phyloP scores from a whole-genome alignment of 768 basidiomycete genomes.

The Trametes elegans region DNA sequence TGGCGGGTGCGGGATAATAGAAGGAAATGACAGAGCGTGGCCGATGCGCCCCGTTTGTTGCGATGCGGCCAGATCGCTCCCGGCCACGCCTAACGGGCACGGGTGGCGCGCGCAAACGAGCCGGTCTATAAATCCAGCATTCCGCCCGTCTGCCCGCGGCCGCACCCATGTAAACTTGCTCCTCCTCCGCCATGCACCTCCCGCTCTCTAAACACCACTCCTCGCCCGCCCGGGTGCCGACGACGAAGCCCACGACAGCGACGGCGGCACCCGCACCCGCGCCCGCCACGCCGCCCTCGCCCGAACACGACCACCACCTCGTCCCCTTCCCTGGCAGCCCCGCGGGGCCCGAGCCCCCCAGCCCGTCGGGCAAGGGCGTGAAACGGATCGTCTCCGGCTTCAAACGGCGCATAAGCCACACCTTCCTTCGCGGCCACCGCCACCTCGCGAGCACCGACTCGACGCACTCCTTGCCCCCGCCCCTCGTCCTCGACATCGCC shows the following conservation, averaged over 20 bases:
- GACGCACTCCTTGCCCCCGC: not conserved
- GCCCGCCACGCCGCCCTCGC: not conserved
- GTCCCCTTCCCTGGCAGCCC: not conserved
- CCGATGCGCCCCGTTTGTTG: constrained; percentile 2
- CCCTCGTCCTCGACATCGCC: not conserved
- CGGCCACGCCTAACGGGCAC: constrained; percentile 12
- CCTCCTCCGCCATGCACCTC: constrained; percentile 4
- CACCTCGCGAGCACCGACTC: constrained; percentile 3
- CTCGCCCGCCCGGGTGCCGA: not conserved
- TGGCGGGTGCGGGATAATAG: not conserved
- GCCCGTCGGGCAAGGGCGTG: constrained; percentile 7
- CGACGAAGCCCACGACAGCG: not conserved
- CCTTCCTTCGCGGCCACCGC: constrained; percentile 18
- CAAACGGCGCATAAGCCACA: constrained; percentile 21
- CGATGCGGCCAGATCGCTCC: constrained; percentile 13
- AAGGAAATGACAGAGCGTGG: not conserved
- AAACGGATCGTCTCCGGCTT: constrained; percentile 23
- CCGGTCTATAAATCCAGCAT: constrained; percentile 6
- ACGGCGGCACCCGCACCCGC: not conserved
- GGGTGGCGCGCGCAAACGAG: constrained; percentile 6
- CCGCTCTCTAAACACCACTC: not conserved
- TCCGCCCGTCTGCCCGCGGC: not conserved
- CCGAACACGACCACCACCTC: not conserved
- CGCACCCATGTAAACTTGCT: not conserved
- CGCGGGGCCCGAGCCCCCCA: not conserved